Evolutionary conservation across 129 eudicot species (phyloP), one percentile per base, ranked within the genome.

Genomic region (Ambrosia artemisiifolia): DNA sequence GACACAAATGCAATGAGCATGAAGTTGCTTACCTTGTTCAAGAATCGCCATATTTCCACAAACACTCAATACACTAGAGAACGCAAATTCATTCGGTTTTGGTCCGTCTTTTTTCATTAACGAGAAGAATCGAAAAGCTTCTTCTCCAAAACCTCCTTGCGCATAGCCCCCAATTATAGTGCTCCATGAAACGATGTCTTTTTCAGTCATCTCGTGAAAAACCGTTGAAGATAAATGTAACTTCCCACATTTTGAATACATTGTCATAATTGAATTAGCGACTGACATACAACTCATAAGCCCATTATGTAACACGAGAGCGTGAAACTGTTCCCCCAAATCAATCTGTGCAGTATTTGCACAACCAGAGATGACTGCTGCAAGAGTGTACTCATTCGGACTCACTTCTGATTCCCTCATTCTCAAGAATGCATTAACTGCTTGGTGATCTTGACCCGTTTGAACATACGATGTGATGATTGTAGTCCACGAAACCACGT

Each of bases 401-500:
- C 61, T 46, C 38, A 84, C 87, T 40, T 73, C 84, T 7, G 88
- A 79, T 30, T 77, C 82, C 38, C 83, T 77, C 98, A 94, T 83
- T 55, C 59, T 75, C 81, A 84, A 57, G 81, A 85, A 94, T 10
- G 84, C 82, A 34, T 69, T 73, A 43, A 90, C 69, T 3, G 88
- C 95, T 24, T 47, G 42, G 32, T 66, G 65, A 28, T 75, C 87
- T 59, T 83, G 76, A 51, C 97, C 91, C 66, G 71, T 81, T 70
- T 88, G 96, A 60, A 81, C 85, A 73, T 85, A 90, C 6, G 86
- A 47, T 9, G 93, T 79, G 67, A 94, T 94, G 6, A 84, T 72
- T 2, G 93, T 85, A 24, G 98, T 94, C 96, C 97, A 94, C 1
- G 97, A 88, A 73, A 90, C 98, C 62, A 94, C 98, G 59, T 94